Conservation (phyloP, 2,329 filamentous ascomycete species). For the Pestalotiopsis sp. region DNA sequence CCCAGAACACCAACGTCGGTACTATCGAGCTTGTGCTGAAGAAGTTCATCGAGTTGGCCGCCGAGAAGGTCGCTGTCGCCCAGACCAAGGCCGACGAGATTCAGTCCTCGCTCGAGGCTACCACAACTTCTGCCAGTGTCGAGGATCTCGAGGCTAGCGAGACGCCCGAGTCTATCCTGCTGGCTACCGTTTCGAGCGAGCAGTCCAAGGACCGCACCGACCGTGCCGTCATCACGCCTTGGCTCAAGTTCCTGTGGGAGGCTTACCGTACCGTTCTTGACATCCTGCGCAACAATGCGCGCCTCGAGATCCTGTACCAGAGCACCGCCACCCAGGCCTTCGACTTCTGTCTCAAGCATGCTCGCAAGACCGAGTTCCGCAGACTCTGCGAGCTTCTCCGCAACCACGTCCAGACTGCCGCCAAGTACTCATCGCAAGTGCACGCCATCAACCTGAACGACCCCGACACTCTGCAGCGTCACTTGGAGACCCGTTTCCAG, state of each 20-base stretch:
- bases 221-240: slow-evolving; percentile 96
- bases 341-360: slow-evolving; percentile 98
- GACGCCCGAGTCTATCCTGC: slow-evolving; percentile 95
- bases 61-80: slow-evolving; percentile 92
- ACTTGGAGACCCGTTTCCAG: slow-evolving; percentile 97
- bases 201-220: slow-evolving; percentile 97
- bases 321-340: slow-evolving; percentile 97
- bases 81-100: slow-evolving; percentile 96
- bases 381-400: slow-evolving; percentile 96
- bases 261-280: slow-evolving; percentile 98
- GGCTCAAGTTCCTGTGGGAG: slow-evolving; percentile 99
- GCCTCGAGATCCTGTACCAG: slow-evolving; percentile 97
- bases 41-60: slow-evolving; percentile 96
- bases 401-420: slow-evolving; percentile 98
- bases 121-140: slow-evolving; percentile 71
- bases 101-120: slow-evolving; percentile 82
- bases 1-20: slow-evolving; percentile 96
- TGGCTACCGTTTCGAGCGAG: slow-evolving; percentile 97
- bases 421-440: slow-evolving; percentile 99
- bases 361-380: slow-evolving; percentile 98
- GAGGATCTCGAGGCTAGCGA: slow-evolving; percentile 97
- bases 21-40: slow-evolving; percentile 98
- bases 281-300: slow-evolving; percentile 98
- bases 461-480: slow-evolving; percentile 93
- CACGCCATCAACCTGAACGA: slow-evolving; percentile 99